Evolutionary conservation across 495 filamentous ascomycete genomes (phyloP), one percentile per base, ranked within the genome.

Genomic region (Cercophora sp.): DNA sequence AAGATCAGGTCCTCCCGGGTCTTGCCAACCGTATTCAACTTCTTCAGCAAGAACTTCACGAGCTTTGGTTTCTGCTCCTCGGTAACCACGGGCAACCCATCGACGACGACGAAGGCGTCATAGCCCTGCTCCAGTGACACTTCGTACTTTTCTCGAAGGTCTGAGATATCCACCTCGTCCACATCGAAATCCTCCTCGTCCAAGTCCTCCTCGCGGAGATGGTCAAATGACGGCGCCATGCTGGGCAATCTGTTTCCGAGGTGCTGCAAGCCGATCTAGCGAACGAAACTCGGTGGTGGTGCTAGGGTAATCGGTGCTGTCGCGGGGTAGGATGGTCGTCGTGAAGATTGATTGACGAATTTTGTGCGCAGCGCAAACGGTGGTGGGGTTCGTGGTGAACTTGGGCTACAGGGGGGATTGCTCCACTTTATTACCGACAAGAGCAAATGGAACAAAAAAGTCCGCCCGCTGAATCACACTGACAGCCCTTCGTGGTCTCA

Each of bases 121-220:
- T 96, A 83, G 48, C 93, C 92, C 68, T 96, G 88, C 67, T 98
- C 92, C 44, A 96, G 78, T 61, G 91, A 89, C 34, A 96, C 93
- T 69, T 97, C 91, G 63, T 88, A 96, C 70, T 94, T 87, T 64
- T 89, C 90, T 63, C 83, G 79, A 55, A 98, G 80, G 74, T 98
- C 93, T 50, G 88, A 90, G 70, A 95, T 90, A 65, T 98, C 93
- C 65, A 96, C 84, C 66, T 96, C 89, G 66, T 93, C 89, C 63
- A 90, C 84, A 56, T 95, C 89, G 70, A 90, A 87, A 63, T 91
- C 86, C 47, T 91, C 86, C 64, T 94, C 89, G 68, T 91, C 85
- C 58, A 89, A 76, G 79, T 92, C 75, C 79, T 90, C 70, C 34
- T 78, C 75, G 63, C 74, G 79, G 55, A 82, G 69, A 43, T 75